phyloP scores from a whole-genome alignment of 2,329 filamentous ascomycete genomes.

The Escovopsis sp. region DNA sequence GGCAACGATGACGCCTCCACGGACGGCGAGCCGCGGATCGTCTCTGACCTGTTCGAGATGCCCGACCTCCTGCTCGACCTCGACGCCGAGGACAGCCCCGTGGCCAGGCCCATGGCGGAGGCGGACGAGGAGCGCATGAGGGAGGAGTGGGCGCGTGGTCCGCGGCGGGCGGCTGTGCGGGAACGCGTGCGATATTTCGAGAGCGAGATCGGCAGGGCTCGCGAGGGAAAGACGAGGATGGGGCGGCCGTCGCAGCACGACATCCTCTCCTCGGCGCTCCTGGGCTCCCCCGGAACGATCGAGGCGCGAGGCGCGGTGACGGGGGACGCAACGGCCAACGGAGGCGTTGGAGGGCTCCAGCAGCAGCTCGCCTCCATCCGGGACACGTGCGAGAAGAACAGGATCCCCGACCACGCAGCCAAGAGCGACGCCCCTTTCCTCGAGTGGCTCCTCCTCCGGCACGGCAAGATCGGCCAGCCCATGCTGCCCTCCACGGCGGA shows the following conservation, averaged over 20 bases:
- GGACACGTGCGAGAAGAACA: constrained; percentile 13
- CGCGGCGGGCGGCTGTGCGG: constrained; percentile 10
- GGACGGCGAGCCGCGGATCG: constrained; percentile 5
- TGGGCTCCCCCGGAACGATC: constrained; percentile 7
- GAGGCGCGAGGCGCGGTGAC: not conserved
- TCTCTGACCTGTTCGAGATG: constrained; percentile 22
- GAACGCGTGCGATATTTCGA: constrained; percentile 17
- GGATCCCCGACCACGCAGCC: constrained; percentile 14
- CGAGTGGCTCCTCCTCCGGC: constrained; percentile 21
- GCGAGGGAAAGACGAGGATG: constrained; percentile 12
- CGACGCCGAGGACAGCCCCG: constrained; percentile 28
- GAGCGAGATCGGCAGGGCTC: constrained; percentile 11
- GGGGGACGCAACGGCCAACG: not conserved
- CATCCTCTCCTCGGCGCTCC: constrained; percentile 25
- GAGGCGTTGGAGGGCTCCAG: not conserved
- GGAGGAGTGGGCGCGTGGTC: constrained; percentile 15
- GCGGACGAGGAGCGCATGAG: constrained; percentile 19
- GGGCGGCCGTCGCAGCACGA: constrained; percentile 29
- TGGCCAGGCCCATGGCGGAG: constrained; percentile 26
- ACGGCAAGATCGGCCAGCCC: constrained; percentile 4
- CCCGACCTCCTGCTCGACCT: constrained; percentile 33
- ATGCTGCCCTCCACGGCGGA: constrained; percentile 2
- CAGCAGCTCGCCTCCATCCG: constrained; percentile 7
- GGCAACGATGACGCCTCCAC: not conserved
- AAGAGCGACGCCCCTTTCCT: constrained; percentile 17